These are phyloP conservation scores for Cladophialophora chaetospira DNA, from an alignment of 2,329 filamentous ascomycete genomes.

Conservation along the genomic window DNA sequence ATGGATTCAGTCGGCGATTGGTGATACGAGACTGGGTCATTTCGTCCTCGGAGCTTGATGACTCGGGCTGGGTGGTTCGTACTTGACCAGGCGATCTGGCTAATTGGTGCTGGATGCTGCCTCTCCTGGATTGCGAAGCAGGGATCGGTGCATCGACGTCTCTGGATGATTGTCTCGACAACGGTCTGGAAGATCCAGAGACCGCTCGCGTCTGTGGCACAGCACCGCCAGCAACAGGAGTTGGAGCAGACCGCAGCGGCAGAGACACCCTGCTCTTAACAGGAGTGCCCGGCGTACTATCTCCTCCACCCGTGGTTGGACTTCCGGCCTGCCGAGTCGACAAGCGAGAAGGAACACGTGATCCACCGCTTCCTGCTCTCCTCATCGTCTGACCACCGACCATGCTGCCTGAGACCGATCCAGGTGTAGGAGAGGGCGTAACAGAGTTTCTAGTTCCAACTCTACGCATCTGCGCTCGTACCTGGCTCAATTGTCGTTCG, in stretches of 20 bases:
- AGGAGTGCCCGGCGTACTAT: constrained; percentile 30
- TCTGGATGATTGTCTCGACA: constrained; percentile 30
- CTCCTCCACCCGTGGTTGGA: constrained; percentile 20
- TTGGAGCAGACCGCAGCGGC: constrained; percentile 23
- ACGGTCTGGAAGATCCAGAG: constrained; percentile 23
- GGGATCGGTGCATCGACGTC: constrained; percentile 20
- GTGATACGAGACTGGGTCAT: constrained; percentile 32
- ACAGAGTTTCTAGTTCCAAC: constrained; percentile 45
- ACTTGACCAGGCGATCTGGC: constrained; percentile 28
- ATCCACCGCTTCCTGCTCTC: constrained; percentile 38
- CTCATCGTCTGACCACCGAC: constrained; percentile 41
- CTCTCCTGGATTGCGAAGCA: constrained; percentile 28
- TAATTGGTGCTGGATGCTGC: constrained; percentile 31
- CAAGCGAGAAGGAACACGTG: constrained; percentile 44
- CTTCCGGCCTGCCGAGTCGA: constrained; percentile 33
- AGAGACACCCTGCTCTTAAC: constrained; percentile 30
- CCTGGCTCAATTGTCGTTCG: constrained; percentile 84
- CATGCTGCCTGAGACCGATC: constrained; percentile 47
- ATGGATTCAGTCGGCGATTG: constrained; percentile 28
- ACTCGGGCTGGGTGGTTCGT: constrained; percentile 20
- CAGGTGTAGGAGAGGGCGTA: constrained; percentile 46
- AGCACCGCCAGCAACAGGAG: neutral
- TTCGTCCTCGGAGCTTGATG: constrained; percentile 31
- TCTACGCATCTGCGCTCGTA: constrained; percentile 85
- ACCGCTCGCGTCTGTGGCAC: constrained; percentile 16